Conservation (phyloP, 1,284 basidiomycete species). For the Sanghuangporus weigelae region DNA sequence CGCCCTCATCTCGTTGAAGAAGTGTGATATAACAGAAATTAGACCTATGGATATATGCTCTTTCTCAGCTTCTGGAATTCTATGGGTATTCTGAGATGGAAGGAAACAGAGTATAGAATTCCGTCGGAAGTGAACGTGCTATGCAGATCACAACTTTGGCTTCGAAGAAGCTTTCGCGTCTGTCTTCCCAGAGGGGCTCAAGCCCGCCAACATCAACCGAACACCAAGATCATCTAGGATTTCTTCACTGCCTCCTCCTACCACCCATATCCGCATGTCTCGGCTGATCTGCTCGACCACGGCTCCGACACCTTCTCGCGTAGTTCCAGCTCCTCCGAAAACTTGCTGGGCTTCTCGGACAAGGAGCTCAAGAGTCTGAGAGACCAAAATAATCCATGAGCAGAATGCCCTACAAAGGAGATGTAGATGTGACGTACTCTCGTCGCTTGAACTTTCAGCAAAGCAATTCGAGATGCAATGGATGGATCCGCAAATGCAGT, state of each 20-base stretch:
- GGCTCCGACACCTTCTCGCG: constrained; percentile 17
- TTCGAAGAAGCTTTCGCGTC: background rate
- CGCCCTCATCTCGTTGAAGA: background rate
- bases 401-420: background rate
- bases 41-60: too few species aligned
- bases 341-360: constrained; percentile 20
- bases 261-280: constrained; percentile 20
- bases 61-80: too few species aligned
- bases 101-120: background rate
- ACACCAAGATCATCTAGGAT: constrained; percentile 21
- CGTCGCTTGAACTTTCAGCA: constrained; percentile 20
- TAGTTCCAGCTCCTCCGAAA: constrained; percentile 20
- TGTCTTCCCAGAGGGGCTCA: background rate
- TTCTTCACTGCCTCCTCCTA: constrained; percentile 22
- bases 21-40: background rate
- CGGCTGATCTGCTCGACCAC: constrained; percentile 21
- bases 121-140: background rate
- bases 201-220: background rate
- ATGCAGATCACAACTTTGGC: background rate
- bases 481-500: constrained; percentile 15
- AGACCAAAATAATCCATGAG: background rate
- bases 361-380: constrained; percentile 19
- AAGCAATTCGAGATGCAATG: constrained; percentile 17
- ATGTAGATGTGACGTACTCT: constrained; percentile 9
- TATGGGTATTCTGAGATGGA: background rate